phyloP scores from a whole-genome alignment of 2,329 filamentous ascomycete genomes.

The Aspergillus niger region DNA sequence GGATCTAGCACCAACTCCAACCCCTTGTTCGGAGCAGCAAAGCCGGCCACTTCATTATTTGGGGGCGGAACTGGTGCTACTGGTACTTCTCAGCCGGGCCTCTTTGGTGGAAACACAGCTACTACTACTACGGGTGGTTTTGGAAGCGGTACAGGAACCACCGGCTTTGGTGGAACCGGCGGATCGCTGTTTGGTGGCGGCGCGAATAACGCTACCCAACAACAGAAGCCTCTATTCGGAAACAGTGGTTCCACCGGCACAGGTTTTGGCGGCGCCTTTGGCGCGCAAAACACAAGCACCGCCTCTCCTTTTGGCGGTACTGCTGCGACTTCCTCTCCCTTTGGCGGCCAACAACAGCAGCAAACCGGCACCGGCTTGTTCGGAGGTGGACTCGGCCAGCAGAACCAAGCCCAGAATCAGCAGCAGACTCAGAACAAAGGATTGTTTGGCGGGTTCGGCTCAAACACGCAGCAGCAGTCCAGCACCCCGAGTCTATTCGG shows the following conservation, averaged over 20 bases:
- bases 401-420: constrained; percentile 40
- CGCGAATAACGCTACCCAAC: constrained; percentile 15
- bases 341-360: constrained; percentile 39
- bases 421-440: constrained; percentile 39
- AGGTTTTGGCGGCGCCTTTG: constrained; percentile 41
- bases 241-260: constrained; percentile 34
- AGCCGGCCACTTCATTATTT: constrained; percentile 44
- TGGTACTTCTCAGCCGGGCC: constrained; percentile 36
- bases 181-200: constrained; percentile 46
- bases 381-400: constrained; percentile 44
- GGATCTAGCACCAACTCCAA: constrained; percentile 35
- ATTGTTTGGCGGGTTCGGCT: constrained; percentile 44
- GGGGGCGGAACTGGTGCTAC: constrained; percentile 31
- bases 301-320: constrained; percentile 41
- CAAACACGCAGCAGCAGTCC: constrained; percentile 46
- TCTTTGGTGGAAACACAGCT: constrained; percentile 46
- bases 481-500: constrained; percentile 49
- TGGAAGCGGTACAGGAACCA: constrained; percentile 26
- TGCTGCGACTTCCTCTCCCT: constrained; percentile 44
- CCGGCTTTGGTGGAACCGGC: constrained; percentile 32
- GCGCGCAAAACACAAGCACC: constrained; percentile 39
- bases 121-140: constrained; percentile 36
- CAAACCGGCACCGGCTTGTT: constrained; percentile 42
- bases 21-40: constrained; percentile 48
- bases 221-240: constrained; percentile 41